Base-by-base conservation (phyloP, 768 basidiomycete genomes). In the Pholiota conissans region DNA sequence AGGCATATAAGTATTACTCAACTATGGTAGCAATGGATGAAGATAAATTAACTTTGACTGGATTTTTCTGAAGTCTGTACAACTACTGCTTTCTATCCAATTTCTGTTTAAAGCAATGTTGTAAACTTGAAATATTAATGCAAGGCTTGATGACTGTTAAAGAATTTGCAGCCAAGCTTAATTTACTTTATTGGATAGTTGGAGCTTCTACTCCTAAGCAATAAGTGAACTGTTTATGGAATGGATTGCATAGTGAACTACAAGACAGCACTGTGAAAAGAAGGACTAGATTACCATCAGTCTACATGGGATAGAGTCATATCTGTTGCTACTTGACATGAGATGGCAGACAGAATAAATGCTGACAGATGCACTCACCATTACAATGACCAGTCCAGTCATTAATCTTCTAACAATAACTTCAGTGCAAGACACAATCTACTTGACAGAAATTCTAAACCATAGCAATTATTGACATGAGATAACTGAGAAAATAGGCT, bases 151-250 rank as follows among this genome's bases (percentile, higher is more conserved):
- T 63, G 9, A 65, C 61, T 0, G 71, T 79, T 0, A 56, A 64
- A 0, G 69, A 72, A 6, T 79, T 70, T 57, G 63, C 69, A 2
- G 69, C 70, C 34, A 69, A 76, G 39, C 49, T 79, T 0, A 67
- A 73, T 22, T 71, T 69, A 13, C 35, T 77, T 0, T 74, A 63
- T 56, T 64, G 65, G 9, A 71, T 73, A 55, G 71, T 76, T 7
- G 76, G 75, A 0, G 40, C 64, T 3, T 58, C 63, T 0, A 64
- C 68, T 3, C 58, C 73, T 4, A 53, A 59, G 0, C 71, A 76
- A 11, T 39, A 63, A 7, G 70, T 76, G 0, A 61, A 69, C 8
- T 64, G 67, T 9, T 60, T 80, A 0, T 81, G 75, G 76, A 62
- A 67, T 2, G 74, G 77, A 0, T 54, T 75, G 0, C 50, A 59